phyloP scores from a whole-genome alignment of 352 stramenopile species.

The Phytophthora pinifolia region DNA sequence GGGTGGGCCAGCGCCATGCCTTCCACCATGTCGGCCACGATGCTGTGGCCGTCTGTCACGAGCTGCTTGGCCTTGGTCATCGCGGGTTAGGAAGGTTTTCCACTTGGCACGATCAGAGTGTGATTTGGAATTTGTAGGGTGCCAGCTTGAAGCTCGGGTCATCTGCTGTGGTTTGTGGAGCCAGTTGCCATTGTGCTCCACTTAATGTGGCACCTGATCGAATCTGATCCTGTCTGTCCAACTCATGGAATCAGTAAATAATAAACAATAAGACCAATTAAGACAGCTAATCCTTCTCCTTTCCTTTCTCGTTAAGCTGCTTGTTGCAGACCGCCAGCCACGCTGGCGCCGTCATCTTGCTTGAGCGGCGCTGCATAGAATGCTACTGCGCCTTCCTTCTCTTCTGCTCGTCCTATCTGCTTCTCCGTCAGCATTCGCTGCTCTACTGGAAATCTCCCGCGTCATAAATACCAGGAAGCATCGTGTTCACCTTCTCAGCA shows the following conservation, averaged over 20 bases:
- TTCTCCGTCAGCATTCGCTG: conserved; percentile 6
- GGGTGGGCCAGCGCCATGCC: conserved; percentile 65
- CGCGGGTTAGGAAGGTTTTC: neutral
- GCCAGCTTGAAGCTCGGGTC: conserved; percentile 16
- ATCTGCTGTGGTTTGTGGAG: too few relatives aligned
- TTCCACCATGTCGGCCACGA: conserved; percentile 82
- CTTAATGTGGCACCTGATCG: too few relatives aligned
- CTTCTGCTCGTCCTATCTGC: neutral
- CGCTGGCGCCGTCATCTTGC: too few relatives aligned
- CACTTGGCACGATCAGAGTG: neutral
- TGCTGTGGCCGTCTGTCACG: conserved; percentile 41
- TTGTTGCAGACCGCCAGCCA: too few relatives aligned
- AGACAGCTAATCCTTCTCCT: too few relatives aligned
- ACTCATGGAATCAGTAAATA: too few relatives aligned
- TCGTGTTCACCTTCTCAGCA: conserved; percentile 97
- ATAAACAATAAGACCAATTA: too few relatives aligned
- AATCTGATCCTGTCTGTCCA: too few relatives aligned
- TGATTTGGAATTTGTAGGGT: conserved; percentile 7
- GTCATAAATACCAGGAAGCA: conserved; percentile 97
- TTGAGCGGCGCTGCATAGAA: too few relatives aligned
- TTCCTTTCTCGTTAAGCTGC: too few relatives aligned
- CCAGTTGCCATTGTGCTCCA: too few relatives aligned
- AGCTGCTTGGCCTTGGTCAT: conserved; percentile 58
- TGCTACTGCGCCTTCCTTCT: too few relatives aligned
- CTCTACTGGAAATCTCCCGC: conserved; percentile 91